Evolutionary conservation across 164 flowering plant species (phyloP).

Genomic region (Piper longum): DNA sequence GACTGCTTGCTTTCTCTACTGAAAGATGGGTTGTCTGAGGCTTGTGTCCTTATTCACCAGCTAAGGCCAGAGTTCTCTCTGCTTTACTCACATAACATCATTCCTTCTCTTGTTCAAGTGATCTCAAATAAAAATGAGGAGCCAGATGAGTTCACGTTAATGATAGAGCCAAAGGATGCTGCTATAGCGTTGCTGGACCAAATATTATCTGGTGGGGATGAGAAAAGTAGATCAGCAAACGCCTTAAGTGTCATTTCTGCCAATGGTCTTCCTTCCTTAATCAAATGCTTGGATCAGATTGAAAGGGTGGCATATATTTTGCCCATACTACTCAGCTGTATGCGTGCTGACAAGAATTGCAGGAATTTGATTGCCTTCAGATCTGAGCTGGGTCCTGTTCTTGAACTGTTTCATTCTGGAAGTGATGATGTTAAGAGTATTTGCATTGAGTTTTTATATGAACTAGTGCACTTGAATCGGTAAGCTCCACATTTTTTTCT

Average conservation of each 20-base stretch:
- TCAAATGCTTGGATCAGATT: slow-evolving; percentile 31
- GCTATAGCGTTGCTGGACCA: slow-evolving; percentile 51
- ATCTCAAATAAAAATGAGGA: slow-evolving; percentile 30
- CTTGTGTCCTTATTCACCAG: slow-evolving; percentile 46
- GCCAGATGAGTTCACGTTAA: slow-evolving; percentile 24
- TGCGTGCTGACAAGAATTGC: slow-evolving; percentile 44
- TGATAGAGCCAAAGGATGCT: slow-evolving; percentile 55
- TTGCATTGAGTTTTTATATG: slow-evolving; percentile 47
- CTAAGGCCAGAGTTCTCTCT: slow-evolving; percentile 41
- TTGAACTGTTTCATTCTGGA: slow-evolving; percentile 57
- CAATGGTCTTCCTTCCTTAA: slow-evolving; percentile 42
- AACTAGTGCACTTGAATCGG: slow-evolving; percentile 54
- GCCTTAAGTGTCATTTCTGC: slow-evolving; percentile 32
- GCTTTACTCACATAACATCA: slow-evolving; percentile 34
- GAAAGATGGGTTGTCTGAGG: slow-evolving; percentile 68
- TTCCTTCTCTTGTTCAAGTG: slow-evolving; percentile 43
- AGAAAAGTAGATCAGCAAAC: slow-evolving; percentile 28
- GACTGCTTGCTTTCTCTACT: slow-evolving; percentile 49
- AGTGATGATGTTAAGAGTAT: slow-evolving; percentile 34
- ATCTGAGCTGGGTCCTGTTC: slow-evolving; percentile 44
- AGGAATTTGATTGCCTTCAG: slow-evolving; percentile 37
- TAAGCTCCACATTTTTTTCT: slow-evolving; percentile 6
- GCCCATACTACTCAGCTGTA: slow-evolving; percentile 45
- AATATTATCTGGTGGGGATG: slow-evolving; percentile 53
- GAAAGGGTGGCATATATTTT: slow-evolving; percentile 37